phyloP scores from a whole-genome alignment of 768 basidiomycete species.

The Naganishia antarctica region DNA sequence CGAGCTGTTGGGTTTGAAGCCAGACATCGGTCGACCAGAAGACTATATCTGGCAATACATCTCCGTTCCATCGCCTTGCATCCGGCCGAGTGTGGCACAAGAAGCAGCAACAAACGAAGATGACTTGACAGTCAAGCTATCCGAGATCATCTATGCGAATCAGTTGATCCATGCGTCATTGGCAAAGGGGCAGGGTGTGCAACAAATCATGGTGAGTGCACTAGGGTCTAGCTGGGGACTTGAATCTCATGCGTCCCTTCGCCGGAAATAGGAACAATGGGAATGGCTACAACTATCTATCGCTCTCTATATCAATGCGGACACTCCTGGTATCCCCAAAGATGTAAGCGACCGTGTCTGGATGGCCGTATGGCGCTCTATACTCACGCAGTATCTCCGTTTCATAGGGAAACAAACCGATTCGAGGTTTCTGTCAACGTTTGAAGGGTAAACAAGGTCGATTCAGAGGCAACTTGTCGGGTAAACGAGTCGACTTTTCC shows the following conservation, averaged over 20 bases:
- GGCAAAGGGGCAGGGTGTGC: constrained; percentile 61
- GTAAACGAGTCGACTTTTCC: constrained; percentile 98
- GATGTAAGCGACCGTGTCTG: constrained; percentile 25
- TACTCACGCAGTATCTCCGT: no score
- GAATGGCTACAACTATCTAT: constrained; percentile 91
- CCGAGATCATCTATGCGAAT: constrained; percentile 93
- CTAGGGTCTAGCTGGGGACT: no score
- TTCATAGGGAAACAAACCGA: constrained; percentile 71
- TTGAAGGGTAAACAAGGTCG: constrained; percentile 98
- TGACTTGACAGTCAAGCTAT: constrained; percentile 92
- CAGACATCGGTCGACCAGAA: constrained; percentile 83
- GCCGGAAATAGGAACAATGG: constrained; percentile 95
- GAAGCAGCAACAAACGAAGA: constrained; percentile 95
- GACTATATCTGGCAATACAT: constrained; percentile 99
- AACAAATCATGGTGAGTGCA: constrained; percentile 40
- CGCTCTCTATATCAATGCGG: constrained; percentile 97
- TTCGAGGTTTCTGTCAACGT: constrained; percentile 94
- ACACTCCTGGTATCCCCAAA: constrained; percentile 78
- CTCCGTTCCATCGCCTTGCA: constrained; percentile 94
- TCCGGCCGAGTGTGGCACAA: constrained; percentile 92
- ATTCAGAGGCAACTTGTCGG: constrained; percentile 94
- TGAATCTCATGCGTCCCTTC: neutral
- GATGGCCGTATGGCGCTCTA: no score
- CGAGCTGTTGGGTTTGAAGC: constrained; percentile 85
- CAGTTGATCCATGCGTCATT: constrained; percentile 85